phyloP scores from a whole-genome alignment of 2,329 filamentous ascomycete species.

The Fusarium anguioides region DNA sequence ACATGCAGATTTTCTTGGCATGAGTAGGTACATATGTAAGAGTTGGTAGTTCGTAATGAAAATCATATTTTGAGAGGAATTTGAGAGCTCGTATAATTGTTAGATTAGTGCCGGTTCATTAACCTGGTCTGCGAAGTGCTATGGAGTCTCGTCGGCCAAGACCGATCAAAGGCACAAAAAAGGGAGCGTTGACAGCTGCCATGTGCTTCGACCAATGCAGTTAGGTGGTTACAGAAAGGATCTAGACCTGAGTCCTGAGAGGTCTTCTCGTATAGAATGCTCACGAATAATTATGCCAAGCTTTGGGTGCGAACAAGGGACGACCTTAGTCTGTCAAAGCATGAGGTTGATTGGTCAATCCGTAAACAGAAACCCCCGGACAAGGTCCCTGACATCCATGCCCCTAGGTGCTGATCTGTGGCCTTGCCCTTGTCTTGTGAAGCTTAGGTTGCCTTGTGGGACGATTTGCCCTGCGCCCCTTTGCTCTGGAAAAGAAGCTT shows the following conservation, averaged over 20 bases:
- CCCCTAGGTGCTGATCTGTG: constrained; percentile 24
- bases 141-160: constrained; percentile 3
- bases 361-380: constrained; percentile 26
- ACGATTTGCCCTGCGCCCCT: constrained; percentile 12
- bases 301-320: constrained; percentile 1
- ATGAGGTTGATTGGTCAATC: constrained; percentile 11
- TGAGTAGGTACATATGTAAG: too few relatives aligned
- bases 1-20: constrained; percentile 1
- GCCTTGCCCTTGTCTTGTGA: constrained; percentile 1
- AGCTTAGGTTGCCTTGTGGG: constrained; percentile 17
- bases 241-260: constrained; percentile 15
- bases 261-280: constrained; percentile 23
- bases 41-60: neutral
- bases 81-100: neutral
- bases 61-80: constrained; percentile 5
- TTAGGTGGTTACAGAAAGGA: constrained; percentile 8
- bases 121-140: neutral
- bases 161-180: too few relatives aligned
- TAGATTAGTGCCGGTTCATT: constrained; percentile 2
- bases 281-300: constrained; percentile 18
- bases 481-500: constrained; percentile 12
- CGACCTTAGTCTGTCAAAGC: neutral
- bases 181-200: constrained; percentile 11
- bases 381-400: constrained; percentile 15
- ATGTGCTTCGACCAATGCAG: constrained; percentile 8